Conservation (phyloP, 371 early-diverging fungal genomes). For the Circinella umbellata region DNA sequence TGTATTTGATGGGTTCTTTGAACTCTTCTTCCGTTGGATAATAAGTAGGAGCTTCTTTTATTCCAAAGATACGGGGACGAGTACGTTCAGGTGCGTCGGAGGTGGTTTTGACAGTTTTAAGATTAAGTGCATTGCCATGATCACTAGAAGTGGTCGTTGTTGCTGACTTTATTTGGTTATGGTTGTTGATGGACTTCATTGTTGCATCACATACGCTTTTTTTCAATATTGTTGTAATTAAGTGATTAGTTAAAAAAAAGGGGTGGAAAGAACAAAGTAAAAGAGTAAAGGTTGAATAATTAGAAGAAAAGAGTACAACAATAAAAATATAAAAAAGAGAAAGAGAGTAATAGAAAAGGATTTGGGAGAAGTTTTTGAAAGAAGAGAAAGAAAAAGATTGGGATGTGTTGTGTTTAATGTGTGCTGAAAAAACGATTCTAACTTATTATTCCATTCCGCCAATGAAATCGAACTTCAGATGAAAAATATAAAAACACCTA, state of each 20-base stretch:
- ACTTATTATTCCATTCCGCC: too few species aligned
- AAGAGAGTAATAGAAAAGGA: too few species aligned
- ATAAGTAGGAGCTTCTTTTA: conserved; percentile 80
- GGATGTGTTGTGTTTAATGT: too few species aligned
- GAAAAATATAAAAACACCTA: too few species aligned
- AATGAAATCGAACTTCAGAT: too few species aligned
- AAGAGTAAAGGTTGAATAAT: too few species aligned
- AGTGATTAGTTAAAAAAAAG: neutral
- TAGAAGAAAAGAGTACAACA: neutral
- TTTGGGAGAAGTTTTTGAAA: too few species aligned
- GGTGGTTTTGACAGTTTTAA: conserved; percentile 25
- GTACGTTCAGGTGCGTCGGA: conserved; percentile 38
- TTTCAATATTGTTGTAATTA: neutral
- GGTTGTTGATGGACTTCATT: conserved; percentile 11
- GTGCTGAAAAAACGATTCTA: too few species aligned
- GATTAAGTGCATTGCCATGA: conserved; percentile 25
- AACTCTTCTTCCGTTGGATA: conserved; percentile 88
- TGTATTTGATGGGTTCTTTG: conserved; percentile 81
- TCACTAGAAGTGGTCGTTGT: conserved; percentile 1
- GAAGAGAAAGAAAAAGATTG: too few species aligned
- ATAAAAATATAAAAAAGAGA: neutral
- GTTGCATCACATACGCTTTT: conserved; percentile 12
- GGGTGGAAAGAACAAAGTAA: neutral
- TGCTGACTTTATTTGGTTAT: neutral
- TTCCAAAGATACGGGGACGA: conserved; percentile 64